Base-by-base conservation (phyloP, 495 filamentous ascomycete species). In the Durotheca rogersii region DNA sequence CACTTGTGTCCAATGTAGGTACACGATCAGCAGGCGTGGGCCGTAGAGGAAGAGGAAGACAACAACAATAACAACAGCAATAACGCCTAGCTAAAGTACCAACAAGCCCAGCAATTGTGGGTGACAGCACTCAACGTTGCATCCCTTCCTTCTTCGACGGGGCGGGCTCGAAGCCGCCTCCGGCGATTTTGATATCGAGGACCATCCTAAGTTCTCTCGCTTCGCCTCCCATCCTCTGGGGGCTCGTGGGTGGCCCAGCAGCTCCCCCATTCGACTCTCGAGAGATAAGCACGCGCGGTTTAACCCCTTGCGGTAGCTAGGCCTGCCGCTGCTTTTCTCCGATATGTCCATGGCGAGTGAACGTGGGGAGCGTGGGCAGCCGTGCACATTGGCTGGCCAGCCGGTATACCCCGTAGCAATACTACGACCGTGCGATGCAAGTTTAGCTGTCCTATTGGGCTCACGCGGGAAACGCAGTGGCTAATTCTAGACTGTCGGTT, bases 311-410 rank as follows among this genome's bases (percentile, higher is more conserved):
- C 49, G 33, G 31, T 58, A 31, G 49, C 35, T 47, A 55, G 40
- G 21, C 45, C 51, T 51, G 56, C 46, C n/a, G 35, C 23, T 55
- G 46, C 36, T 51, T 60, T 60, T 60, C 56, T 55, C 56, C 56
- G 56, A 60, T 51, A 45, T 55, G 56, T 30, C 36, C 45, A 53
- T 41, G 41, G 14, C 41, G 47, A 32, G 38, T 45, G 47, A 48
- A 55, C 45, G 56, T 60, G 51, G 56, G 51, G 51, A 58, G 42
- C 45, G 34, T 17, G 49, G 17, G 23, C 16, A 40, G 10, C 43
- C 41, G 41, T 32, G 42, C 33, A 44, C 12, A 58, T 58, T 58
- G 55, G 55, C 27, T 38, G 21, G 47, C 41, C 35, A 25, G 31
- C 37, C n/a, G n/a, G 23, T 27, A 30, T 53, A 58, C 49, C 37